Base-by-base conservation (phyloP, 805 yeast species). In the Metschnikowia continentalis region DNA sequence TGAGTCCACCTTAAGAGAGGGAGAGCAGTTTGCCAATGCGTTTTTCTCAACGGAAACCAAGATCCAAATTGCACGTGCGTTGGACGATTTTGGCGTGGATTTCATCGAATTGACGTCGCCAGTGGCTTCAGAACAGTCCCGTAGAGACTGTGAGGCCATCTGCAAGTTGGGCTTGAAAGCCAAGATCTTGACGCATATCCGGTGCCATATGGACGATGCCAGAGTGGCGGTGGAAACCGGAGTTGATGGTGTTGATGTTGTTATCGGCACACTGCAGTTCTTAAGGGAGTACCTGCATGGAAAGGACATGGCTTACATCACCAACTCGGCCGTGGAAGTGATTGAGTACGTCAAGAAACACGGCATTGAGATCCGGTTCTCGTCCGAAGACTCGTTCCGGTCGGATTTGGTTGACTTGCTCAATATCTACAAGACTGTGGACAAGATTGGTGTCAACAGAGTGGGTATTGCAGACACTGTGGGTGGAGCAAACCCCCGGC, bases 161-260 rank as follows among this genome's bases (percentile, higher is more conserved):
- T 94, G 98, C 80, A 92, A 94, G 78, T 80, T 94, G 61, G 98
- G 98, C 10, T 82, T 92, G 69, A 90, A 88, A 75, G 92, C 97
- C 57, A 92, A 94, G 77, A 90, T 94, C 57, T 81, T 92, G 60
- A 92, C 99, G 46, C 98, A 92, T 71, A 94, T 94, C 61, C 83
- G 98, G 73, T 92, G 99, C 74, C 97, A 92, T 75, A 92, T 92
- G 97, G 98, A 92, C 71, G 99, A 94, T 65, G 99, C 98, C 51
- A 81, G 86, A 63, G 88, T 94, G 53, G 99, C 99, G 5, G 99
- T 92, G 44, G 94, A 89, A 66, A 92, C 98, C 37, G 98, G 99
- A 69, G 99, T 94, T 48, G 98, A 94, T 69, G 99, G 98, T 74
- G 98, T 92, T 55, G 97, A 94, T 75, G 97, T 92, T 51, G 97